These are phyloP conservation scores for Gyromitra esculenta DNA, from an alignment of 2,329 filamentous ascomycete species.

Conservation along the genomic window DNA sequence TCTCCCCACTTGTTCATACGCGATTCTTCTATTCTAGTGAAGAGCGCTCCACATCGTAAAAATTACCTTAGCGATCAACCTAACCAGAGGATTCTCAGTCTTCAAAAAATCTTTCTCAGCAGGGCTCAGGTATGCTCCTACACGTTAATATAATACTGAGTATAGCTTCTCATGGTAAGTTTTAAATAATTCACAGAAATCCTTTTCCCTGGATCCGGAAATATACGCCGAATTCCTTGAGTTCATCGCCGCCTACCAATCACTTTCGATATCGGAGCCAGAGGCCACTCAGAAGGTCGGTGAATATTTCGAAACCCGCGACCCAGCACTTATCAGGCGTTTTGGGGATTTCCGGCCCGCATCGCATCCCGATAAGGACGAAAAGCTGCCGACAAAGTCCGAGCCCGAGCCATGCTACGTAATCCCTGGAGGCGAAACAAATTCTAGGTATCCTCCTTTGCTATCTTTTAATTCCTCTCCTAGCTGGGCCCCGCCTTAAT, in stretches of 20 bases:
- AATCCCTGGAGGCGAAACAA: not conserved
- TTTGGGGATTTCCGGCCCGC: not conserved
- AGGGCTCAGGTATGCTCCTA: not conserved
- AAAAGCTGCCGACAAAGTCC: not conserved
- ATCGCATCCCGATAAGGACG: not conserved
- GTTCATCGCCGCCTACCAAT: not conserved
- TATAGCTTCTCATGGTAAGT: not conserved
- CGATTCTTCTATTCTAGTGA: too few species aligned
- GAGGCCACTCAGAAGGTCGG: not conserved
- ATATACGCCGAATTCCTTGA: not conserved
- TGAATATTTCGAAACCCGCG: not conserved
- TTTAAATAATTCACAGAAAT: not conserved
- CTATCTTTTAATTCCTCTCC: too few species aligned
- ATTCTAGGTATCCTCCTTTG: not conserved
- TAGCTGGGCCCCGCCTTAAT: too few species aligned
- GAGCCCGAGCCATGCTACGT: not conserved
- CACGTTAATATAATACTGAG: not conserved
- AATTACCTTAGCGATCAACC: too few species aligned
- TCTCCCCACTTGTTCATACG: too few species aligned
- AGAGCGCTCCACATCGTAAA: too few species aligned
- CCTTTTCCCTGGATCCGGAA: too few species aligned
- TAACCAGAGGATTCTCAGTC: too few species aligned
- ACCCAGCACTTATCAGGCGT: not conserved
- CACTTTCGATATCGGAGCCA: not conserved
- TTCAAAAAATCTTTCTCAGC: too few species aligned